Evolutionary conservation across 2,329 filamentous ascomycete genomes (phyloP).

Genomic region (Onygenales sp.): DNA sequence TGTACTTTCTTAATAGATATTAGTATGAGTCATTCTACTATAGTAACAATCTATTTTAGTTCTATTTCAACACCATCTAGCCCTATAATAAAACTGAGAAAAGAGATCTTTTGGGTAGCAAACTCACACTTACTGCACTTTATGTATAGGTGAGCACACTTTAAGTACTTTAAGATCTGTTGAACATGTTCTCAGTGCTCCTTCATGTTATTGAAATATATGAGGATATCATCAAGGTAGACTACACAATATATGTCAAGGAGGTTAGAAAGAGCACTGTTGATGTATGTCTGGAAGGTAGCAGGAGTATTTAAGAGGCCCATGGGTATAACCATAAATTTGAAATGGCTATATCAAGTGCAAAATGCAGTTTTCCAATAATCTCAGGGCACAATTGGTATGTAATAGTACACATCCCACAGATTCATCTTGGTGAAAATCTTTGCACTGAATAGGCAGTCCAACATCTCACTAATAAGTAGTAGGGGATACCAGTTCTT

Average conservation of each 20-base stretch:
- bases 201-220: neutral
- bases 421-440: conserved; percentile 20
- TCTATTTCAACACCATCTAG: conserved; percentile 12
- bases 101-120: conserved; percentile 4
- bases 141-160: conserved; percentile 3
- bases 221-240: conserved; percentile 1
- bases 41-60: conserved; percentile 10
- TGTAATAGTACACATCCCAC: conserved; percentile 12
- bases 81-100: conserved; percentile 12
- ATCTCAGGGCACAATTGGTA: conserved; percentile 9
- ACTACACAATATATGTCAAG: neutral
- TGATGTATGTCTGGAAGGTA: neutral
- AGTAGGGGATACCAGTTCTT: conserved; percentile 19
- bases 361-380: neutral
- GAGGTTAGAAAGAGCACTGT: neutral
- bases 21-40: conserved; percentile 15
- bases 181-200: conserved; percentile 6
- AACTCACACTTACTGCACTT: conserved; percentile 12
- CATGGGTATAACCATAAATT: neutral
- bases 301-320: neutral
- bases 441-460: conserved; percentile 9
- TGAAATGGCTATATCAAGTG: conserved; percentile 1
- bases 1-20: conserved; percentile 13
- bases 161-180: conserved; percentile 3
- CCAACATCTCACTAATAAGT: conserved; percentile 16